These are phyloP conservation scores for Dryadomyces quercus-mongolicae DNA, from an alignment of 2,329 filamentous ascomycete species.

Conservation along the genomic window DNA sequence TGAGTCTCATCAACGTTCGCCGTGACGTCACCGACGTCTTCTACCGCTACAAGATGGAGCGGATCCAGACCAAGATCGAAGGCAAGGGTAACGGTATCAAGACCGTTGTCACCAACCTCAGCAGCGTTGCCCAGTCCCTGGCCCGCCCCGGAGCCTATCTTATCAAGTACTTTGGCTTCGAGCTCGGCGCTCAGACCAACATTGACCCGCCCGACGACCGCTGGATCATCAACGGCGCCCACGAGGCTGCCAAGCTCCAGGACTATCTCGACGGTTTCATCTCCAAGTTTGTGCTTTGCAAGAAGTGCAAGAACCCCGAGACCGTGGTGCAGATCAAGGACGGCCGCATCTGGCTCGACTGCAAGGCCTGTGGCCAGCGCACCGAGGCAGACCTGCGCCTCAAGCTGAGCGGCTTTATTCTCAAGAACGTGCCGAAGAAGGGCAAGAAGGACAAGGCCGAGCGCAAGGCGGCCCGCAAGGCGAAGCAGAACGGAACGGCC, in stretches of 20 bases:
- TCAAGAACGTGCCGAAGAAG: slow-evolving; percentile 89
- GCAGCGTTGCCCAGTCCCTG: slow-evolving; percentile 83
- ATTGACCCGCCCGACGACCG: slow-evolving; percentile 94
- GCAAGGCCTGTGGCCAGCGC: slow-evolving; percentile 95
- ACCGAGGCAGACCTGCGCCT: slow-evolving; percentile 83
- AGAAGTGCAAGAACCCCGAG: slow-evolving; percentile 99
- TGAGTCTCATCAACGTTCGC: slow-evolving; percentile 97
- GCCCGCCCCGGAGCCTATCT: slow-evolving; percentile 87
- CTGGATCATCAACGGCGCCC: slow-evolving; percentile 99
- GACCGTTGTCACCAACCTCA: slow-evolving; percentile 92
- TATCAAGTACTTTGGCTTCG: slow-evolving; percentile 99
- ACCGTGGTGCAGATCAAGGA: slow-evolving; percentile 95
- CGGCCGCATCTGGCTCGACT: slow-evolving; percentile 82
- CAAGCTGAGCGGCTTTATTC: slow-evolving; percentile 93
- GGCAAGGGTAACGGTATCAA: slow-evolving; percentile 99
- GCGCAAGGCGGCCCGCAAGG: slow-evolving; percentile 81
- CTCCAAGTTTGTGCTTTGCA: slow-evolving; percentile 96
- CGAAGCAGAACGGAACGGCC: slow-evolving; percentile 61
- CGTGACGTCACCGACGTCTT: slow-evolving; percentile 97
- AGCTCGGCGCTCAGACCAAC: slow-evolving; percentile 97
- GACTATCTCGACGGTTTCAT: slow-evolving; percentile 98
- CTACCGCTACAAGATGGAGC: slow-evolving; percentile 99
- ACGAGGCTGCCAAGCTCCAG: slow-evolving; percentile 90
- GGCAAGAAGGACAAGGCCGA: slow-evolving; percentile 96
- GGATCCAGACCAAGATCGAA: slow-evolving; percentile 96